phyloP scores from a whole-genome alignment of 1,284 basidiomycete species.

The Marasmius tenuissimus region DNA sequence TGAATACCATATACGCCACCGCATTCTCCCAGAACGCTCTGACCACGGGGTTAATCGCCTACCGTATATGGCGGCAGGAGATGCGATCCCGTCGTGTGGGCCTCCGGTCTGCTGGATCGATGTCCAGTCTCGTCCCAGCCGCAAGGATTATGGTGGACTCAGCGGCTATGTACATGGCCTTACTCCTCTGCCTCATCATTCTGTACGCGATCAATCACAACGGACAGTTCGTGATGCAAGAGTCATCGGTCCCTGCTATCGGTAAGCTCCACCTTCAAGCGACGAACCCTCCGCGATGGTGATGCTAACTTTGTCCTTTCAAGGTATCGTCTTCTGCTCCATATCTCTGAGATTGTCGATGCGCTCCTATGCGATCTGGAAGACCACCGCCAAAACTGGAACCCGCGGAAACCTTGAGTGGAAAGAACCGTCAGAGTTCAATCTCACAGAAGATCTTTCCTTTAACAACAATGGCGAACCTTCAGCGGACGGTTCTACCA shows the following conservation, averaged over 20 bases:
- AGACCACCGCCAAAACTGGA: background rate
- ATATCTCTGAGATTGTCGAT: background rate
- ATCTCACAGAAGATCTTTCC: background rate
- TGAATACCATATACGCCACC: conserved; percentile 29
- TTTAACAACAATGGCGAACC: no score
- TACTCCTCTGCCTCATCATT: conserved; percentile 26
- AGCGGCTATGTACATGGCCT: conserved; percentile 27
- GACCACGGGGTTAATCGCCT: conserved; percentile 30
- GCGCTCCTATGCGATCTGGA: conserved; percentile 1
- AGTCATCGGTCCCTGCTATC: conserved; percentile 26
- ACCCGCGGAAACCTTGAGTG: background rate
- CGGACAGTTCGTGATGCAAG: conserved; percentile 29
- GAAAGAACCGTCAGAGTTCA: background rate
- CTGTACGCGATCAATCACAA: conserved; percentile 25
- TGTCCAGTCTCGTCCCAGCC: conserved; percentile 21
- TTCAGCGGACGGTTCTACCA: no score
- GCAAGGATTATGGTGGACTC: conserved; percentile 30
- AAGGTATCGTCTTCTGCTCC: background rate
- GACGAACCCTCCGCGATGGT: background rate
- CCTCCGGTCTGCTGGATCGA: conserved; percentile 2
- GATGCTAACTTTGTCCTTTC: background rate
- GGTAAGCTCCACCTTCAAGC: conserved; percentile 18
- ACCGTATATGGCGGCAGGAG: conserved; percentile 28
- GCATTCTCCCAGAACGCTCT: conserved; percentile 29
- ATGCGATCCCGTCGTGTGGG: conserved; percentile 12